These are phyloP conservation scores for Platanthera guangdongensis DNA, from an alignment of 106 monocot genomes.

Conservation along the genomic window DNA sequence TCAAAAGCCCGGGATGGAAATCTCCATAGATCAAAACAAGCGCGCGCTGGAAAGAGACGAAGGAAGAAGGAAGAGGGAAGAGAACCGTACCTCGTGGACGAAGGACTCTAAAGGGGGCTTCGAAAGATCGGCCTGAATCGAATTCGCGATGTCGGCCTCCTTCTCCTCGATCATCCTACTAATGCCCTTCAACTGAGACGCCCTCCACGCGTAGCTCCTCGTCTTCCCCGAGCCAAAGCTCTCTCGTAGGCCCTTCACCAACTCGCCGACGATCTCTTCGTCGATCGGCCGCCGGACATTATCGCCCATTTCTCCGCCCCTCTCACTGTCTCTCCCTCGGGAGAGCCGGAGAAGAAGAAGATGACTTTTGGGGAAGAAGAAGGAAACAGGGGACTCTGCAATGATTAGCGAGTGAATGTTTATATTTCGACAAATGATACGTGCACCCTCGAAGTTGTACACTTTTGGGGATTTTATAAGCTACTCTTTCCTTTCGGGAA, in stretches of 20 bases:
- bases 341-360: not conserved
- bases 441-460: no score
- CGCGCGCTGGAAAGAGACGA: not conserved
- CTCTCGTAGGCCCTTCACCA: conserved; percentile 35
- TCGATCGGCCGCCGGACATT: not conserved
- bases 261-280: conserved; percentile 16
- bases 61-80: not conserved
- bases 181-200: conserved; percentile 31
- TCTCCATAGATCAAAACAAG: not conserved
- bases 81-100: conserved; percentile 37
- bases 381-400: not conserved
- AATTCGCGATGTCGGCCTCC: conserved; percentile 40
- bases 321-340: not conserved
- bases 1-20: no score
- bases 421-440: no score
- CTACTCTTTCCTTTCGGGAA: no score
- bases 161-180: conserved; percentile 39
- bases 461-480: no score
- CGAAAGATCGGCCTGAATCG: conserved; percentile 39
- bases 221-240: conserved; percentile 37
- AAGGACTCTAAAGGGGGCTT: conserved; percentile 53
- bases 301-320: not conserved
- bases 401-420: no score
- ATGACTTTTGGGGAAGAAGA: not conserved
- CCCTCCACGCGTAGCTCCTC: conserved; percentile 46